Evolutionary conservation across 352 stramenopile species (phyloP), one percentile per base, ranked within the genome.

Genomic region (Pythium aquatile): DNA sequence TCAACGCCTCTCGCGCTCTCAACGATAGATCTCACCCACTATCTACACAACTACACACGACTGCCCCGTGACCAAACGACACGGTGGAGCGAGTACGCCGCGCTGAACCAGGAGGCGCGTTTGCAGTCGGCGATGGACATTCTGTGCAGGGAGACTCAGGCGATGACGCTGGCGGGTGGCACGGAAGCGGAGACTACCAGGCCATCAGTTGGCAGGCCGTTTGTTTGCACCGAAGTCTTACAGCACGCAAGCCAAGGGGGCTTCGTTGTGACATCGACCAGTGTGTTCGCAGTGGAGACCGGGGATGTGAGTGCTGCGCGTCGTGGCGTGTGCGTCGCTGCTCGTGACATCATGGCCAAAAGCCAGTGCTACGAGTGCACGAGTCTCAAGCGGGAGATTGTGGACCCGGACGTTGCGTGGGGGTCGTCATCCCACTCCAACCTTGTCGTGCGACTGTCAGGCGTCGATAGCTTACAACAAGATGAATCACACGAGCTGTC

Each of bases 251-350:
- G 32, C 32, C 32, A 35, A 35, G 32, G 32, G 10, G 30, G 57
- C 42, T 64, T 58, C 26, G 68, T 65, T 20, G 66, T 75, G 61
- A 81, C 68, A 17, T 73, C 70, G 32, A 69, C 58, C 0, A 62
- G 61, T 14, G 68, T 77, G 46, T 81, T 74, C 49, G 68, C 71
- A 13, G 66, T 81, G 60, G 73, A 76, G 35, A 73, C 61, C 13
- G 29, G 29, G 7, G 59, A 78, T 46, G 49, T 73, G 11, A 61
- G 61, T 2, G 72, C 46, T 29, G 57, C 55, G 32, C 57, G 77
- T 33, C 40, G 62, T 7, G 68, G 62, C 28, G 66, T 72, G 11
- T 73, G 59, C 14, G 62, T 63, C 11, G 56, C 65, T 9, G 66
- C 75, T 37, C 5, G 75, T 6, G 66, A 30, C 24, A 68, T 70